Evolutionary conservation across 2,329 filamentous ascomycete genomes (phyloP), one percentile per base, ranked within the genome.

Genomic region (Didymella glomerata): DNA sequence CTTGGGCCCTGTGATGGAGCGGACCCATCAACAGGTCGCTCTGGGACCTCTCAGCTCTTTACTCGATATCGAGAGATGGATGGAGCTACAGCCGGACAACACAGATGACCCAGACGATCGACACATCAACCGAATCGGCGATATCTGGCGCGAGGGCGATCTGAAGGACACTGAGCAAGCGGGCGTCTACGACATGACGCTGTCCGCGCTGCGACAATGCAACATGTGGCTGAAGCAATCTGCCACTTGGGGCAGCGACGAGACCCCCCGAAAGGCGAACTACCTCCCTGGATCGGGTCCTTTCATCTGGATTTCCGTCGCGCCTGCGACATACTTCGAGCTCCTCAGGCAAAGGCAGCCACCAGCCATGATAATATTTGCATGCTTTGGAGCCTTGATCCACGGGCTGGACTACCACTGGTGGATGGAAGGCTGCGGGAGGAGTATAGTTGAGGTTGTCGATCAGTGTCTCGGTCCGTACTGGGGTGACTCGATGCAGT

Each of bases 381-480:
- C 65, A 4, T 54, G 54, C n/a, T 70, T 64, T 41, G 65, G 66
- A 2, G 60, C 63, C 10, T 13, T 64, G 25, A 24, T 66, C 11
- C 60, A 65, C 16, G 20, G 34, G 2, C 22, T 66, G 22, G 48
- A 65, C 6, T 10, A 46, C 16, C 60, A 57, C 36, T 70, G 67
- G 68, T 70, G 67, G 65, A 61, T 60, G 38, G 62, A 69, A 34
- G 64, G 67, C 8, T 70, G 67, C 14, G 67, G 67, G 1, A 61
- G 60, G 30, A 66, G 61, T 30, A 68, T 68, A 7, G 65, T 68
- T 1, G 53, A 32, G 2, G 61, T 52, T 2, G 57, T 66, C 5
- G 55, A 61, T 22, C 64, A 65, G 4, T 64, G 50, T 13, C 42
- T 69, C 18, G 63, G 67, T 2, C 53, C 60, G 24, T 67, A 64